Evolutionary conservation across 2,329 filamentous ascomycete species (phyloP).

Genomic region (Corinectria fuckeliana): DNA sequence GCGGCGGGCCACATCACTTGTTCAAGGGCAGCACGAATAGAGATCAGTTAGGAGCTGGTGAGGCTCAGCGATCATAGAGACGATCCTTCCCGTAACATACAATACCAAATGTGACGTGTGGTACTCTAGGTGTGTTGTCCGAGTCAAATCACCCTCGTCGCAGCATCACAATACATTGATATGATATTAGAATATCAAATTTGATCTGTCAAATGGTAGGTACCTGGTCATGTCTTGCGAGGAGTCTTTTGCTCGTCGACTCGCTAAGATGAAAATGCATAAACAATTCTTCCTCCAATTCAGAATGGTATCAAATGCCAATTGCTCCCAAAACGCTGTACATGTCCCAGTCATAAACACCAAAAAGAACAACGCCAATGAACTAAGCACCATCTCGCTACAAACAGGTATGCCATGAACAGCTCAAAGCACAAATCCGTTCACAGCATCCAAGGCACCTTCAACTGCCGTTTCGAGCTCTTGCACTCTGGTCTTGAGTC

Average conservation of each 20-base stretch:
- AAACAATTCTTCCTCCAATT: constrained; percentile 26
- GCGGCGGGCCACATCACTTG: no score
- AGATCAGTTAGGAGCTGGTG: no score
- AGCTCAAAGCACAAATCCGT: constrained; percentile 56
- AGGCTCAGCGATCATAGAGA: neutral
- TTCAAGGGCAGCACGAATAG: no score
- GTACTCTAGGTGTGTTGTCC: neutral
- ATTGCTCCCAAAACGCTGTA: constrained; percentile 33
- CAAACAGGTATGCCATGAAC: constrained; percentile 1
- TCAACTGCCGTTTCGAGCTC: constrained; percentile 67
- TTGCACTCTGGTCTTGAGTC: constrained; percentile 64
- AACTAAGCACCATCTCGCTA: neutral
- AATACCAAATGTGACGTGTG: neutral
- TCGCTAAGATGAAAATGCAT: constrained; percentile 25
- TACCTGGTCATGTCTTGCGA: neutral
- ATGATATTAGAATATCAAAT: neutral
- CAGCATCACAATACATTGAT: neutral
- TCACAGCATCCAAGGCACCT: constrained; percentile 65
- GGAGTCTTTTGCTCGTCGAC: constrained; percentile 23
- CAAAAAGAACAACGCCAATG: constrained; percentile 15
- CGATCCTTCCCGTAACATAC: neutral
- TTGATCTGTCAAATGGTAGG: constrained; percentile 1
- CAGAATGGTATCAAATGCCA: constrained; percentile 40
- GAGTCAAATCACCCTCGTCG: neutral
- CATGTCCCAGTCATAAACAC: constrained; percentile 28